Evolutionary conservation across 768 basidiomycete species (phyloP), one percentile per base, ranked within the genome.

Genomic region (Kwoniella bestiolae): DNA sequence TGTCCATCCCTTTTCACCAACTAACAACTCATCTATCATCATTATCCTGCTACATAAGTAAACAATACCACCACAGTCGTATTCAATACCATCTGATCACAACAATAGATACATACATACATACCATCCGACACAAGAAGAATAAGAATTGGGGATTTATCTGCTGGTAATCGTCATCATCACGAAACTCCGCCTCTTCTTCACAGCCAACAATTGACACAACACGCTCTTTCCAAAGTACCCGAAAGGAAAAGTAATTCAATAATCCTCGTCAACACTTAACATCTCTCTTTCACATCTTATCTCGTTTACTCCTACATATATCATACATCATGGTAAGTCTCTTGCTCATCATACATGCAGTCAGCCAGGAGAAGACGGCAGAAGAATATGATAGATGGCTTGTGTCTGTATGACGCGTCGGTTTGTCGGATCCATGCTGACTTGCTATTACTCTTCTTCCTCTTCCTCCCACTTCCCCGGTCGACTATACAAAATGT

Each of bases 321-420:
- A 28, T 35, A 28, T 26, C 38, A 44, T 21, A 25, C 51, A 63
- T 53, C 23, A 63, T 63, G 61, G 61, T 63, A 55, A 38, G 61
- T 55, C 52, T 52, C 28, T 52, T 52, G 21, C 44, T 35, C 29
- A 25, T 34, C 1, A 18, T n/a, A n/a, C 14, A 38, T 21, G n/a
- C 18, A 29, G 34, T 7, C 23, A 16, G 32, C 7, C 23, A 50
- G 46, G 23, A 51, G 21, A 28, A 31, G 50, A 11, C 9, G 28
- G 3, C 11, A 16, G 28, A 21, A 47, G 23, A 32, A 1, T 51
- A 6, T 9, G 14, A 25, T 47, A 16, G 32, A 35, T 25, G 21
- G 57, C 11, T 31, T 26, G 38, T 61, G 60, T 32, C 46, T 52
- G 47, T 49, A 63, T 68, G 66, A 68, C 66, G 66, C 66, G 66